Evolutionary conservation across 768 basidiomycete genomes (phyloP).

Genomic region (Pisolithus marmoratus): DNA sequence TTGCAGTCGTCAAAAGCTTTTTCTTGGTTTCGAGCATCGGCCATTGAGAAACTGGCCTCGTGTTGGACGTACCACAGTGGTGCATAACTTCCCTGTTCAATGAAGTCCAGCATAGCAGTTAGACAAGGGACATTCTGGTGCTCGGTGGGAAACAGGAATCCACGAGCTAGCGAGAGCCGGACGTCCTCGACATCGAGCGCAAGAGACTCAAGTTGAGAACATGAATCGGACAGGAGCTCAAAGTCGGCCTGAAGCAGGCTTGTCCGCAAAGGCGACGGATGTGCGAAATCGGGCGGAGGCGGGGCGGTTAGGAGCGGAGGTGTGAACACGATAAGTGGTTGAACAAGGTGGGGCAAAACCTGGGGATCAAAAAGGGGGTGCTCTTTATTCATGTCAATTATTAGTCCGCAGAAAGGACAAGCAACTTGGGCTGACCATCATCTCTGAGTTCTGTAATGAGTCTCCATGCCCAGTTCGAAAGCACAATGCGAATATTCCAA

Average conservation of each 20-base stretch:
- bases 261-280: conserved; percentile 36
- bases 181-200: conserved; percentile 75
- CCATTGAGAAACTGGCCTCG: conserved; percentile 26
- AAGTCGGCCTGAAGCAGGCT: conserved; percentile 59
- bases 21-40: conserved; percentile 55
- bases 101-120: conserved; percentile 60
- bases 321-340: conserved; percentile 54
- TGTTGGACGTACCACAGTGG: conserved; percentile 51
- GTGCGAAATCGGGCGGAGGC: conserved; percentile 33
- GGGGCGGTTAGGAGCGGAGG: conserved; percentile 41
- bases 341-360: conserved; percentile 56
- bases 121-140: conserved; percentile 55
- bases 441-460: conserved; percentile 68
- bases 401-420: conserved; percentile 1
- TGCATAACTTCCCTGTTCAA: conserved; percentile 67
- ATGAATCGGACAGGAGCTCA: conserved; percentile 67
- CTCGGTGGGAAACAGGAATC: conserved; percentile 52
- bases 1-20: conserved; percentile 79
- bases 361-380: conserved; percentile 56
- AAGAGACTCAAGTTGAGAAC: conserved; percentile 71
- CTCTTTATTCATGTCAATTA: conserved; percentile 27
- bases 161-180: conserved; percentile 64
- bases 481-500: conserved; percentile 59
- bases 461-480: conserved; percentile 77
- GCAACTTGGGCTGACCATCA: conserved; percentile 42